phyloP scores from a whole-genome alignment of 2,329 filamentous ascomycete species.

The Neoarthrinium moseri region DNA sequence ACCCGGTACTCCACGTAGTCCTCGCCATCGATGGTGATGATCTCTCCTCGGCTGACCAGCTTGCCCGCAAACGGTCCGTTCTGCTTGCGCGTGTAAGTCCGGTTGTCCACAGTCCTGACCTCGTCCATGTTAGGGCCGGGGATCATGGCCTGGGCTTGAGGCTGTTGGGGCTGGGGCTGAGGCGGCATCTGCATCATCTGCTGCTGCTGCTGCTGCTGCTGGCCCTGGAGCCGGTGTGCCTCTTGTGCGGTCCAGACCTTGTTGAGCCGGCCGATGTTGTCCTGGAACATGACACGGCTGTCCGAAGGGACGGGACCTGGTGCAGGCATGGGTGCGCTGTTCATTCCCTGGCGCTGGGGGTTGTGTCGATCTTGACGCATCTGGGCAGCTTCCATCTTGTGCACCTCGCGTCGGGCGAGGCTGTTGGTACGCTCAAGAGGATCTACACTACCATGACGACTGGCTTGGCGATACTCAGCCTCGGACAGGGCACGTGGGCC shows the following conservation, averaged over 20 bases:
- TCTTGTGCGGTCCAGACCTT: constrained; percentile 57
- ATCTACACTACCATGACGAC: constrained; percentile 28
- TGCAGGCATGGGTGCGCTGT: constrained; percentile 2
- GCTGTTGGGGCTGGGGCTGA: constrained; percentile 18
- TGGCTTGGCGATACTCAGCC: constrained; percentile 33
- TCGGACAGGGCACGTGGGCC: constrained; percentile 33
- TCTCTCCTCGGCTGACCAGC: constrained; percentile 60
- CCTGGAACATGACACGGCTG: constrained; percentile 38
- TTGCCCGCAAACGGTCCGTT: constrained; percentile 62
- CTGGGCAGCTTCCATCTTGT: constrained; percentile 50
- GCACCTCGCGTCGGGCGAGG: constrained; percentile 51
- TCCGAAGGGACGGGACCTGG: constrained; percentile 13
- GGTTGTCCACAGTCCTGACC: constrained; percentile 55
- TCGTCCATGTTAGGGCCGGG: constrained; percentile 41
- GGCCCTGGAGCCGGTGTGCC: constrained; percentile 32
- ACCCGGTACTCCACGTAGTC: constrained; percentile 68
- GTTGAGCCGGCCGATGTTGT: constrained; percentile 53
- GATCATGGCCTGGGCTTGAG: constrained; percentile 23
- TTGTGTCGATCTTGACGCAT: constrained; percentile 49
- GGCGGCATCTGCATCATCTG: constrained; percentile 14
- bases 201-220: constrained; percentile 3
- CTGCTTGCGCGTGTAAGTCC: constrained; percentile 62
- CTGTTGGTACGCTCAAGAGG: constrained; percentile 46
- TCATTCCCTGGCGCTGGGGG: constrained; percentile 35
- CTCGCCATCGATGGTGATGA: constrained; percentile 64